These are phyloP conservation scores for Parafenestella ontariensis DNA, from an alignment of 2,329 filamentous ascomycete species.

Conservation along the genomic window DNA sequence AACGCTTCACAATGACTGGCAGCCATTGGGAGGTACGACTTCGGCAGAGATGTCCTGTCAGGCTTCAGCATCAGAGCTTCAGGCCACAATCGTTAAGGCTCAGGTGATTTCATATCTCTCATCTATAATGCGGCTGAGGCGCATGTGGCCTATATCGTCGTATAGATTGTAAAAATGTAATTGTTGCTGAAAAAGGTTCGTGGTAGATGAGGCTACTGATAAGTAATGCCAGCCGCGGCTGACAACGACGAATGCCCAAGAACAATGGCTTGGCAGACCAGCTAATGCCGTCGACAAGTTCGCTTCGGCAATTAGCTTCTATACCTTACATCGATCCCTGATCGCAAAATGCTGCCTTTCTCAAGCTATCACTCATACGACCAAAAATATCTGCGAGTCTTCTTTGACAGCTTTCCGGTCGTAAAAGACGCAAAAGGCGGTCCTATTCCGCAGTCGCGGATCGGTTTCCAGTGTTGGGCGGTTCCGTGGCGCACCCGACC, in stretches of 20 bases:
- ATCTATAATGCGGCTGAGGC: background rate
- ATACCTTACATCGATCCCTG: too few species aligned
- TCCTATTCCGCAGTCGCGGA: background rate
- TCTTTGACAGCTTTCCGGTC: background rate
- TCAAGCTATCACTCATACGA: background rate
- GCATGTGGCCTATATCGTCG: background rate
- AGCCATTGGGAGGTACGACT: too few species aligned
- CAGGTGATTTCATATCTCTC: background rate
- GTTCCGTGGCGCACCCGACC: background rate
- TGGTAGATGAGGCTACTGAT: slow-evolving; percentile 8
- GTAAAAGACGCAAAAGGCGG: background rate
- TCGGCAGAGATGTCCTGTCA: too few species aligned
- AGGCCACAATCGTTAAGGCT: background rate
- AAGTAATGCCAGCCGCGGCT: slow-evolving; percentile 17
- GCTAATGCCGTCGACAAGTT: too few species aligned
- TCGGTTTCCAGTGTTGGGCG: background rate
- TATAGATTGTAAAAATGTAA: background rate
- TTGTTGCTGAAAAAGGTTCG: background rate
- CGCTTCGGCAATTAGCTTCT: too few species aligned
- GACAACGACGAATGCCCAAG: too few species aligned
- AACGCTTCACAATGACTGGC: too few species aligned
- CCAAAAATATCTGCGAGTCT: too few species aligned
- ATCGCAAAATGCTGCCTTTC: background rate
- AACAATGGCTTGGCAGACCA: background rate
- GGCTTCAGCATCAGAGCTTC: background rate